A percentile compares a stretch with the other conserved stretches of the same genome.
Evolutionary conservation across 768 basidiomycete genomes (phyloP).

Genomic region (Phanerochaete sordida): DNA sequence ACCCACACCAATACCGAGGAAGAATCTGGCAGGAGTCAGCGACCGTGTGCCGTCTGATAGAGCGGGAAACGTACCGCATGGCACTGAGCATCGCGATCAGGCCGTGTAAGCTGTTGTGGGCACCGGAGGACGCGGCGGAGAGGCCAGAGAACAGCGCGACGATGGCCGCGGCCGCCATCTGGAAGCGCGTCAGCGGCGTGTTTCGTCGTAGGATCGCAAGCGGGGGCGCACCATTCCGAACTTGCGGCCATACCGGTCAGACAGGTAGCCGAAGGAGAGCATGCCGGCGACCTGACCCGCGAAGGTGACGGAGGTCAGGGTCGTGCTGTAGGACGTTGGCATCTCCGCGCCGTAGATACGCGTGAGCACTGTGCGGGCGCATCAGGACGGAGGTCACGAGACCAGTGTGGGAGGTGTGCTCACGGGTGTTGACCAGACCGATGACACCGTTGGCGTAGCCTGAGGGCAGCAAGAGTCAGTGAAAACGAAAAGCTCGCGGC

Average conservation of each 20-base stretch:
- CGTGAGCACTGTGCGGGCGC: conserved; percentile 49
- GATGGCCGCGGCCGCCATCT: conserved; percentile 83
- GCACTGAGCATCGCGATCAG: conserved; percentile 74
- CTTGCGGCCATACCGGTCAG: conserved; percentile 85
- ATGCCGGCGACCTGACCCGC: conserved; percentile 88
- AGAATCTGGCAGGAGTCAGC: conserved; percentile 36
- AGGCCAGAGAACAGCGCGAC: conserved; percentile 82
- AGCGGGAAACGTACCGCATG: conserved; percentile 41
- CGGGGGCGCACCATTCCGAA: conserved; percentile 72
- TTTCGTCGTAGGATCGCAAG: neutral
- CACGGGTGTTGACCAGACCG: conserved; percentile 56
- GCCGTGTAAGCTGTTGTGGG: conserved; percentile 64
- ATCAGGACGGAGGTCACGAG: neutral
- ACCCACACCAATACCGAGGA: conserved; percentile 85
- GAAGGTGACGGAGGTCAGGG: conserved; percentile 69
- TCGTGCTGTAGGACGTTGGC: conserved; percentile 55
- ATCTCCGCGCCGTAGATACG: conserved; percentile 60
- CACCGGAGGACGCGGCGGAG: conserved; percentile 80
- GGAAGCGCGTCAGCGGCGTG: neutral
- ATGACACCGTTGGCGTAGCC: conserved; percentile 83
- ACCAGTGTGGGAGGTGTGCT: neutral
- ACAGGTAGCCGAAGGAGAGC: conserved; percentile 77
- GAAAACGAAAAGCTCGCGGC: neutral
- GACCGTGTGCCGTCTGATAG: conserved; percentile 48
- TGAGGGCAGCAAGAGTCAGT: conserved; percentile 23